Conservation (phyloP, 2,329 filamentous ascomycete genomes). For the Aspergillus fumigatus region DNA sequence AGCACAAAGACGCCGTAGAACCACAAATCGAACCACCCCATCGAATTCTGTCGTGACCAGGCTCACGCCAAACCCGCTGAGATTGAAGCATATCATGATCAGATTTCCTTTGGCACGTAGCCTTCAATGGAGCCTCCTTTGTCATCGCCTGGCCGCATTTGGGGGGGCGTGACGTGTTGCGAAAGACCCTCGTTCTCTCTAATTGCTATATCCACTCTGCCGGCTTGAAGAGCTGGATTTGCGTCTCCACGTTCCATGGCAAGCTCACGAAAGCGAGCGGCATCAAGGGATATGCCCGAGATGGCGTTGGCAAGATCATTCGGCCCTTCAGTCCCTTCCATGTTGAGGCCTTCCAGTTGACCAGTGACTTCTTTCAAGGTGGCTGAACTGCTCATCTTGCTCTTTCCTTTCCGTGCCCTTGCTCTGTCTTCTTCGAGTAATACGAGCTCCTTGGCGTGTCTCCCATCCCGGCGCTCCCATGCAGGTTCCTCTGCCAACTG, state of each 20-base stretch:
- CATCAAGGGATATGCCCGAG: constrained; percentile 21
- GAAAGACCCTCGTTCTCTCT: constrained; percentile 26
- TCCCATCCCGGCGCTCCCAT: constrained; percentile 64
- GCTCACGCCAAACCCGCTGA: neutral
- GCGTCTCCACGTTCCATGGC: constrained; percentile 35
- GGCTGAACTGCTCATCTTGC: constrained; percentile 13
- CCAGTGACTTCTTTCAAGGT: constrained; percentile 24
- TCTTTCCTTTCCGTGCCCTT: constrained; percentile 14
- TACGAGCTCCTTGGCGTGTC: constrained; percentile 51
- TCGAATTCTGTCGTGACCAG: neutral
- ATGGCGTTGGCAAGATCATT: constrained; percentile 21
- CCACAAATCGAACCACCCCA: neutral
- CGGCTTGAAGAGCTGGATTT: constrained; percentile 19
- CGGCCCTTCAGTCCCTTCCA: constrained; percentile 10
- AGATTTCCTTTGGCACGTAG: constrained; percentile 30
- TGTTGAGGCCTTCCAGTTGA: constrained; percentile 16
- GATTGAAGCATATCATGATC: neutral
- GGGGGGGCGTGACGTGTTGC: constrained; percentile 24
- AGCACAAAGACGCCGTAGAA: neutral
- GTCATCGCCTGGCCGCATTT: constrained; percentile 29
- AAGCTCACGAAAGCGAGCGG: constrained; percentile 24
- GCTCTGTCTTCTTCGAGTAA: constrained; percentile 59
- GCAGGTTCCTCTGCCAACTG: constrained; percentile 82
- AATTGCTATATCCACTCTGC: constrained; percentile 31
- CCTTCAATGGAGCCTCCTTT: constrained; percentile 41